A percentile compares a stretch with the other conserved stretches of the same genome.
These are phyloP conservation scores for Zygoascus tannicola DNA, from an alignment of 805 yeast genomes.

Conservation along the genomic window DNA sequence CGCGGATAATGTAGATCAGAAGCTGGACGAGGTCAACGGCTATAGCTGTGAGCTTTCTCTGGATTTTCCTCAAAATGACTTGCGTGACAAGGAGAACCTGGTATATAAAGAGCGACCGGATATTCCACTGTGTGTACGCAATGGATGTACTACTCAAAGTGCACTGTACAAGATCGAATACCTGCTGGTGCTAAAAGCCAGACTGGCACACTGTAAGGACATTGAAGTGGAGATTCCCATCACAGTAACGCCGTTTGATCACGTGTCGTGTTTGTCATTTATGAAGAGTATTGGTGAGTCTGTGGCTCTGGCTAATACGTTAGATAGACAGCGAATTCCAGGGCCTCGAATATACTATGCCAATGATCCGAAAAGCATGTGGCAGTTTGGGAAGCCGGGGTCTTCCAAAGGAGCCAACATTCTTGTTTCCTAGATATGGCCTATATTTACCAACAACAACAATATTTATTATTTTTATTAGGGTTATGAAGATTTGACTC, in stretches of 20 bases:
- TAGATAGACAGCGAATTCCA: neutral
- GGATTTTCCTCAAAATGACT: slow-evolving; percentile 22
- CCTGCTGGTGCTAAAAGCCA: slow-evolving; percentile 26
- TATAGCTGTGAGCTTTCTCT: slow-evolving; percentile 20
- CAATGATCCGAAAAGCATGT: neutral
- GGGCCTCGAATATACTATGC: neutral
- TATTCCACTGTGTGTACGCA: slow-evolving; percentile 27
- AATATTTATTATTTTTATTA: too few species aligned
- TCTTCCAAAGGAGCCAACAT: slow-evolving; percentile 1
- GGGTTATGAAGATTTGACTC: too few species aligned
- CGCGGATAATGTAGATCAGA: slow-evolving; percentile 20
- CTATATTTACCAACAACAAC: too few species aligned
- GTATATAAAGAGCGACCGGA: slow-evolving; percentile 28
- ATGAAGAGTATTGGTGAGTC: slow-evolving; percentile 27
- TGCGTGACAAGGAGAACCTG: slow-evolving; percentile 19
- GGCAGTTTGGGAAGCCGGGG: slow-evolving; percentile 1
- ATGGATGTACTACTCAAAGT: slow-evolving; percentile 29
- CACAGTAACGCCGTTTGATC: slow-evolving; percentile 31
- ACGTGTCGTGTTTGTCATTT: slow-evolving; percentile 26
- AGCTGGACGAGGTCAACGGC: slow-evolving; percentile 22
- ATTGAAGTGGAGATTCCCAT: slow-evolving; percentile 28
- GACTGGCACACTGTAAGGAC: slow-evolving; percentile 31
- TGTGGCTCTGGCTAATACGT: slow-evolving; percentile 24
- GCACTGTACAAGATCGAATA: slow-evolving; percentile 29
- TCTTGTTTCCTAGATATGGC: too few species aligned